phyloP scores from a whole-genome alignment of 495 filamentous ascomycete species.

The Penicillium coprophilum region DNA sequence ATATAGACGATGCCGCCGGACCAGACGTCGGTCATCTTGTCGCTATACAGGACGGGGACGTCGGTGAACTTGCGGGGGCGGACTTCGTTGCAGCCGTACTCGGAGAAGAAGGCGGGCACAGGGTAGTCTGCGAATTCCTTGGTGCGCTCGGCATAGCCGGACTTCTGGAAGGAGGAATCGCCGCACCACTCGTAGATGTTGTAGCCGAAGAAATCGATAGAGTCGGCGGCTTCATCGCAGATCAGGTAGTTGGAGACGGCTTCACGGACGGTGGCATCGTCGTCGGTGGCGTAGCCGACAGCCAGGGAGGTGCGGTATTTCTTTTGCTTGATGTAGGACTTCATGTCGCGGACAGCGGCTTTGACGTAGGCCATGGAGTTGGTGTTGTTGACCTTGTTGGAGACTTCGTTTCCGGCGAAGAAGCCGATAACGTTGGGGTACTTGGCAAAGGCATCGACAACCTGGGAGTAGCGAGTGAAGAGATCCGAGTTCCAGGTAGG shows the following conservation, averaged over 20 bases:
- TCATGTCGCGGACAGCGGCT: conserved; percentile 93
- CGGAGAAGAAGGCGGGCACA: conserved; percentile 94
- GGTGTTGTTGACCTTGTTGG: conserved; percentile 83
- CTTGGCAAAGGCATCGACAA: conserved; percentile 76
- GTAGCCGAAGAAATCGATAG: conserved; percentile 98
- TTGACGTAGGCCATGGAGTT: conserved; percentile 89
- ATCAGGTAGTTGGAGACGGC: conserved; percentile 87
- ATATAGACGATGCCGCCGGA: conserved; percentile 97
- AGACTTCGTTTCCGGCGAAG: conserved; percentile 97
- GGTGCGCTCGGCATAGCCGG: conserved; percentile 78
- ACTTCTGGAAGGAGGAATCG: conserved; percentile 65
- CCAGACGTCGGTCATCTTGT: conserved; percentile 81
- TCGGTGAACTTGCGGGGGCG: conserved; percentile 81
- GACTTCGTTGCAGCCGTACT: conserved; percentile 91
- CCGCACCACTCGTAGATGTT: conserved; percentile 99
- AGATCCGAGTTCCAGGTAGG: conserved; percentile 78
- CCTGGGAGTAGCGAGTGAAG: conserved; percentile 78
- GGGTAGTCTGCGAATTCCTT: conserved; percentile 83
- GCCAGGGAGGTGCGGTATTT: conserved; percentile 69
- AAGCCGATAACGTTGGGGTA: conserved; percentile 93
- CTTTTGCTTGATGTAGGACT: conserved; percentile 84
- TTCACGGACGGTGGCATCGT: conserved; percentile 76
- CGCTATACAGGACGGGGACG: conserved; percentile 75
- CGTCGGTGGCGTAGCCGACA: conserved; percentile 94
- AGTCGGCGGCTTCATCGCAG: conserved; percentile 66